Conservation (phyloP, 768 basidiomycete genomes). For the Termitomyces sp. region DNA sequence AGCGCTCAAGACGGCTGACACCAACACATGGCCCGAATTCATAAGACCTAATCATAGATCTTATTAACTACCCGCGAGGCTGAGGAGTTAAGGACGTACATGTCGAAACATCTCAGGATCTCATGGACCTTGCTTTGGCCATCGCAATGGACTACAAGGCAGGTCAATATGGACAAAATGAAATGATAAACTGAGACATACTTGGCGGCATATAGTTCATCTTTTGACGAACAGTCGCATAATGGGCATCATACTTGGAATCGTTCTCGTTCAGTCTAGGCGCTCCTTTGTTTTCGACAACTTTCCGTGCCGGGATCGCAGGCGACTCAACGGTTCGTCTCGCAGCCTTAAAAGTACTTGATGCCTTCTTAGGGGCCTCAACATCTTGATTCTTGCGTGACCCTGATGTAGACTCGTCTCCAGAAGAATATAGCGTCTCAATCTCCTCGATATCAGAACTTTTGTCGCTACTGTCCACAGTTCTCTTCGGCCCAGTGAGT, state of each 20-base stretch:
- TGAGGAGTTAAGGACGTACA: constrained; percentile 34
- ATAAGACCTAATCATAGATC: constrained; percentile 43
- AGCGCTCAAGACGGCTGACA: constrained; percentile 77
- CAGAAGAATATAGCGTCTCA: constrained; percentile 15
- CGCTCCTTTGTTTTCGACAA: constrained; percentile 7
- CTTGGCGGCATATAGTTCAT: constrained; percentile 57
- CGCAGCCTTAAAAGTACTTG: not conserved
- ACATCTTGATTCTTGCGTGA: not conserved
- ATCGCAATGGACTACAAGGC: constrained; percentile 55
- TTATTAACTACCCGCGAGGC: constrained; percentile 4
- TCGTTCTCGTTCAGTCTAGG: constrained; percentile 44
- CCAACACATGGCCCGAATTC: constrained; percentile 81
- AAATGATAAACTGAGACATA: constrained; percentile 33
- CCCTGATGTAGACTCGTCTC: constrained; percentile 15
- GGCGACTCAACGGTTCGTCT: not conserved
- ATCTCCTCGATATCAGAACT: constrained; percentile 19
- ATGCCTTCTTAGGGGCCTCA: not conserved
- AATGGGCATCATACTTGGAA: constrained; percentile 46
- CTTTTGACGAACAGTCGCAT: constrained; percentile 38
- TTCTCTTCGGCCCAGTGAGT: constrained; percentile 7
- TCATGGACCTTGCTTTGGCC: constrained; percentile 59
- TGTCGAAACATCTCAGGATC: constrained; percentile 76
- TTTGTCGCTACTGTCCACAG: constrained; percentile 14
- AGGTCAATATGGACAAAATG: not conserved
- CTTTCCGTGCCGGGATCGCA: not conserved